Evolutionary conservation across 495 filamentous ascomycete species (phyloP), one percentile per base, ranked within the genome.

Genomic region (Podospora pseudopauciseta): DNA sequence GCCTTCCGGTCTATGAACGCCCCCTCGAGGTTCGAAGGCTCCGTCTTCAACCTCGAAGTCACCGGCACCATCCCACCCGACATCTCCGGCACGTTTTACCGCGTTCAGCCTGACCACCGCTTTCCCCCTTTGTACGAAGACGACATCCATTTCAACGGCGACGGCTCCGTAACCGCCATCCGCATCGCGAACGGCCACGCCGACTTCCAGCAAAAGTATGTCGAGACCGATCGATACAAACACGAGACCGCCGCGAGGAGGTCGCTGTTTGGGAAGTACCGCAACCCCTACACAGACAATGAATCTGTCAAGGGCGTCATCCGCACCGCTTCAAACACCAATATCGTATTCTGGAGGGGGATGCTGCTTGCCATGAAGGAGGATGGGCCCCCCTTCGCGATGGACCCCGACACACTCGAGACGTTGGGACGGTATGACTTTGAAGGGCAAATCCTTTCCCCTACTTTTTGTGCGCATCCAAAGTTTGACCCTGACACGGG

Each of bases 401-500:
- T 88, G 81, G 82, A 88, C 64, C 85, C 86, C 1, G 72, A 75
- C 3, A 86, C 84, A 2, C 74, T 88, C 2, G 85, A 86, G 70
- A 88, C 86, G 1, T 80, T 81, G 59, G 84, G 85, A 0, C 69
- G 79, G 3, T 83, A 85, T 69, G 80, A 84, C 64, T 89, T 88
- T 59, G 86, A 86, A 62, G 86, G 86, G 2, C 86, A 88, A 74
- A 75, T 88, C 15, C 69, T 72, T 0, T 77, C 75, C 15, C 77
- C 82, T 6, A 87, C 85, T 0, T 88, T 89, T 67, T 86, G 86
- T 0, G 87, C 87, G 1, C 87, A 89, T 68, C 87, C 87, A 0
- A 89, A 89, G 71, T 77, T 87, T 61, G 86, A 88, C 67, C 87
- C 86, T 0, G 76, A 75, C 16, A 88, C 82, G 1, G 82, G 83